Base-by-base conservation (phyloP, 345 rosid genomes). In the Boechera retrofracta region DNA sequence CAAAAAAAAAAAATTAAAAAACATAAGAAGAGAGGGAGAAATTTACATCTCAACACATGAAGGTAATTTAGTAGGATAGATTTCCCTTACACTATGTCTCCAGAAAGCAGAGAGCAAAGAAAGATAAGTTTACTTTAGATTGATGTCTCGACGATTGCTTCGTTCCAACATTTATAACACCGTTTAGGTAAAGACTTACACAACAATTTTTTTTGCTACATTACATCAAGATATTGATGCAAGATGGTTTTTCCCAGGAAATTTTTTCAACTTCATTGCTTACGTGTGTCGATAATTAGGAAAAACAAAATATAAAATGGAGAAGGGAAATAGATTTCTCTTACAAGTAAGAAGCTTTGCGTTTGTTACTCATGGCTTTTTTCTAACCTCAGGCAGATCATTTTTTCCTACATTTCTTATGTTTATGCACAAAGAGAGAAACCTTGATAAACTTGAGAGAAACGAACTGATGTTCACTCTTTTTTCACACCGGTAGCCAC, bases 391-490 rank as follows among this genome's bases (percentile, higher is more conserved):
- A 24, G 49, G 49, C 61, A 36, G 28, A 5, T 15, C 61, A 11
- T 18, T 15, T 38, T 21, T 26, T 15, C 67, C 38, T 61, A 58
- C 24, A 67, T 24, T 51, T 35, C 59, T 47, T 68, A 9, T 53
- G 35, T 12, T 41, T 73, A 24, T 33, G 77, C 38, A 76, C 60
- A 45, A 16, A 64, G 59, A 21, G 39, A 24, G 21, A 84, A 81
- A 72, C 82, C 87, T 29, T 81, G 47, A n/a, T 64, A 38, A 8
- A 87, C 86, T 81, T 78, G 69, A 45, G 72, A 54, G 68, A 51
- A 73, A 83, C 51, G 61, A 79, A 64, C 55, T 82, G 86, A 10
- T 67, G 64, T 5, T 5, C 29, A 0, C 0, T 63, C 55, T 0
- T 44, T 15, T 21, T n/a, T 71, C 36, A 79, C 18, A 3, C 48